Evolutionary conservation across 371 early-diverging fungal species (phyloP), one percentile per base, ranked within the genome.

Genomic region (Choanephora cucurbitarum): DNA sequence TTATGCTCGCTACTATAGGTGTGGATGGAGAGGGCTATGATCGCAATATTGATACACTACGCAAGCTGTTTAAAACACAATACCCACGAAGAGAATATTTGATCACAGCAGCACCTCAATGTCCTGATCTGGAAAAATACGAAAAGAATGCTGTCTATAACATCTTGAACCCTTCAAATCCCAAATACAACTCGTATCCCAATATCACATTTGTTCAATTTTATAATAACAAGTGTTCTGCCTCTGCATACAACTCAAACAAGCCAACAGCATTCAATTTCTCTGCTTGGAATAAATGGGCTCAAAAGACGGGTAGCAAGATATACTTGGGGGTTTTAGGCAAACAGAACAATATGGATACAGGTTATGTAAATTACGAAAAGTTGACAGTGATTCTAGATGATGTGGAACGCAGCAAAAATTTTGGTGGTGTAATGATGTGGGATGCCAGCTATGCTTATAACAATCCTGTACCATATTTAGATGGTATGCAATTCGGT

Each of bases 121-220:
- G 75, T 23, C 81, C 83, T 0, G 88, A 73, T 57, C 69, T 80
- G 0, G 80, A 81, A n/a, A 66, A 70, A n/a, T 72, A 79, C 49
- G 55, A 72, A 0, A 69, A 71, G 28, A 68, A 71, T 46, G 78
- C 80, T 14, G 54, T 75, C n/a, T 69, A 68, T 43, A 69, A 64
- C 11, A 72, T 81, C 0, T 64, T 86, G 31, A 58, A 73, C 28
- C 28, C 28, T 49, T 69, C 73, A 7, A 17, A 31, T 0, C 60
- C 60, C 7, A 49, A 64, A 58, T 66, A 73, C 31, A 62, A 73
- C 19, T 58, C 73, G 1, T 67, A 73, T 50, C 73, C 73, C 9
- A 88, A 89, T 60, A 64, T 83, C 66, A 79, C 88, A 3, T 84
- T 70, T 64, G 81, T 88, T n/a, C 89, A 89, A 64, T 89, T 89